A percentile compares a stretch with the other conserved stretches of the same genome.
These are phyloP conservation scores for Chaetomium olivaceum DNA, from an alignment of 2,329 filamentous ascomycete genomes.

Conservation along the genomic window DNA sequence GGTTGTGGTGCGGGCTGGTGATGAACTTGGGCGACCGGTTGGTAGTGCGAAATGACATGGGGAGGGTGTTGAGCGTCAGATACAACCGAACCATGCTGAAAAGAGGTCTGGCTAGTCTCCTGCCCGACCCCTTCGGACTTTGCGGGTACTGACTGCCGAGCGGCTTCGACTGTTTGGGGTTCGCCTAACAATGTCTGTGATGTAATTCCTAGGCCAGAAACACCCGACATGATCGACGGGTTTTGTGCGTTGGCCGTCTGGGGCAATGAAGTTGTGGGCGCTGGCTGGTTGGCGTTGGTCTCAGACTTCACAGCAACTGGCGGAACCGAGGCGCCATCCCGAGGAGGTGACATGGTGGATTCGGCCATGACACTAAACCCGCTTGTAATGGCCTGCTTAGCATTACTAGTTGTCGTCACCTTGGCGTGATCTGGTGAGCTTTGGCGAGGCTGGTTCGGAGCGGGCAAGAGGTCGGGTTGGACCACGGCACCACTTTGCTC, in stretches of 20 bases:
- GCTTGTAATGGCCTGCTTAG: neutral
- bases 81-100: neutral
- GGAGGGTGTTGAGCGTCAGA: neutral
- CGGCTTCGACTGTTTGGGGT: too few species aligned
- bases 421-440: neutral
- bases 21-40: neutral
- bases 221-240: neutral
- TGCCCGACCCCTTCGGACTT: neutral
- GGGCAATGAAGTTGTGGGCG: neutral
- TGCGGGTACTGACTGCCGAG: neutral
- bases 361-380: constrained; percentile 15
- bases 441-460: neutral
- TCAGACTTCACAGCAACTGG: neutral
- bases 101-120: neutral
- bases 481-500: neutral
- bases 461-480: neutral
- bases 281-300: neutral
- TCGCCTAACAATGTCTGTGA: neutral
- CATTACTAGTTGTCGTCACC: neutral
- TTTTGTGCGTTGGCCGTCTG: neutral
- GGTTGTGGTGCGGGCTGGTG: neutral
- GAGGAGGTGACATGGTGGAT: neutral
- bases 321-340: neutral
- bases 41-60: neutral
- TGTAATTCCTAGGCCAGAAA: neutral